phyloP scores from a whole-genome alignment of 129 eudicot species.

The Chrysanthemum makinoi region DNA sequence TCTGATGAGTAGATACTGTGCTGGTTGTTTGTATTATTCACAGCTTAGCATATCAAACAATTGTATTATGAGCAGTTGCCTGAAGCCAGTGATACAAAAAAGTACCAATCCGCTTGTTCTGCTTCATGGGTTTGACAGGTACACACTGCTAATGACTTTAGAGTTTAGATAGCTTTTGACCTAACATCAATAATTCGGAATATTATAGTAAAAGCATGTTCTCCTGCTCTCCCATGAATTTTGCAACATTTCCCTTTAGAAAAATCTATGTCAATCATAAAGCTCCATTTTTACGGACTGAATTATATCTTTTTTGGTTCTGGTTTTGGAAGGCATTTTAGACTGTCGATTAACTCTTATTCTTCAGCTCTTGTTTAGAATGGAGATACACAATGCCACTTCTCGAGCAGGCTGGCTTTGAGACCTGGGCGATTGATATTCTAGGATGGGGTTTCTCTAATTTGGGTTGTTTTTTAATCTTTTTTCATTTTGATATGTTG shows the following conservation, averaged over 20 bases:
- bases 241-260: constrained; percentile 7
- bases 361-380: constrained; percentile 94
- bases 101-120: constrained; percentile 69
- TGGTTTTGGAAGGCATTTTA: constrained; percentile 12
- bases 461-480: constrained; percentile 50
- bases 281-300: not conserved
- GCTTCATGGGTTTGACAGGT: constrained; percentile 98
- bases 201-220: not conserved
- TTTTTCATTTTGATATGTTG: not conserved
- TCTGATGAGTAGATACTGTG: not conserved
- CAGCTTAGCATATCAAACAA: constrained; percentile 56
- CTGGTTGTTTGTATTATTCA: constrained; percentile 10
- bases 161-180: not conserved
- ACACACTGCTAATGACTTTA: not conserved
- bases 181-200: not conserved
- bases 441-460: constrained; percentile 98
- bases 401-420: constrained; percentile 83
- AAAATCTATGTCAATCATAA: not conserved
- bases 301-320: no score
- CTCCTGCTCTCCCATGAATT: not conserved
- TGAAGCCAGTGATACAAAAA: constrained; percentile 54
- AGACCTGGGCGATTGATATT: constrained; percentile 92
- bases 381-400: constrained; percentile 89
- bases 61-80: constrained; percentile 86
- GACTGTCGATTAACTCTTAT: constrained; percentile 30